Evolutionary conservation across 106 monocot genomes (phyloP).

Genomic region (Posidonia australis): DNA sequence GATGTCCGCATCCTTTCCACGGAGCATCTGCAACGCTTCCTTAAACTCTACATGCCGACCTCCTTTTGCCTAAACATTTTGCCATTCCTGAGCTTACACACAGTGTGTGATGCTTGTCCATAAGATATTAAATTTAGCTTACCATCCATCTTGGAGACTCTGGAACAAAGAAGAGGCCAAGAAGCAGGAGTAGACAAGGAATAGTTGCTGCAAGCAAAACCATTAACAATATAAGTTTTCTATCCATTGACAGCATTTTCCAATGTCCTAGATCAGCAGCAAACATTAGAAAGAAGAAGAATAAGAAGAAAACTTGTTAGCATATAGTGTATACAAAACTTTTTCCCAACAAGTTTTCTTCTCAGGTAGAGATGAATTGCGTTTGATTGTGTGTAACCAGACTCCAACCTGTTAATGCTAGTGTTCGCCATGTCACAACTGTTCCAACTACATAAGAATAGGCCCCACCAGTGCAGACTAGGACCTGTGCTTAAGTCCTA

Average conservation of each 20-base stretch:
- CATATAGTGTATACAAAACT: no score
- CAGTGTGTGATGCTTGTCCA: background rate
- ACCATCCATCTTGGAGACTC: constrained; percentile 92
- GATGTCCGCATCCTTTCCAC: constrained; percentile 57
- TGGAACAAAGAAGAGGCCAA: constrained; percentile 60
- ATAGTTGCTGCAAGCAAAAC: constrained; percentile 27
- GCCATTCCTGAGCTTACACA: background rate
- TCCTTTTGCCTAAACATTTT: constrained; percentile 35
- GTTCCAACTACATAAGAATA: constrained; percentile 40
- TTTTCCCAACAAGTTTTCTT: no score
- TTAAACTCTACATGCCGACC: constrained; percentile 46
- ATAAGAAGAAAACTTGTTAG: no score
- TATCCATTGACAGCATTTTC: background rate
- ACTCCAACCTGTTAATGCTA: constrained; percentile 37
- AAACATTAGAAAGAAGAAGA: no score
- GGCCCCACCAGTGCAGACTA: constrained; percentile 44
- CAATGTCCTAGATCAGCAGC: background rate
- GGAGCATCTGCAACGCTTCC: constrained; percentile 31
- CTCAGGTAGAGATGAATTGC: no score
- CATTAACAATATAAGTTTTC: background rate
- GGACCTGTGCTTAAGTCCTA: constrained; percentile 25
- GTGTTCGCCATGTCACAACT: constrained; percentile 44
- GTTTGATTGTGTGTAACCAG: no score
- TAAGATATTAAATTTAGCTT: constrained; percentile 1
- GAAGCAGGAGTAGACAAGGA: constrained; percentile 48